These are phyloP conservation scores for Xylaria telfairii DNA, from an alignment of 495 filamentous ascomycete genomes.

Conservation along the genomic window DNA sequence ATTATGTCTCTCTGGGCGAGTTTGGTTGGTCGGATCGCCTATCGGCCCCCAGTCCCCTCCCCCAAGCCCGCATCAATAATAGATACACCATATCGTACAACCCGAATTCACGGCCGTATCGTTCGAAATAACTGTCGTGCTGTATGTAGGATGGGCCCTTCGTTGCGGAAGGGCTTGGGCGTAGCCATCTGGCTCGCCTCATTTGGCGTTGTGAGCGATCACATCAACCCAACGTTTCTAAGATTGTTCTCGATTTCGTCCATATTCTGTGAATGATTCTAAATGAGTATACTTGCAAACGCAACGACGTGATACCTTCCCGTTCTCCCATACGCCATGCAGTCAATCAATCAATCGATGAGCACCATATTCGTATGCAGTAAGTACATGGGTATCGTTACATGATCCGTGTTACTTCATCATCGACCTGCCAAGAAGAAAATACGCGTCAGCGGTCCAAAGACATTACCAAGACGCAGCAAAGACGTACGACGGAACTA, in stretches of 20 bases:
- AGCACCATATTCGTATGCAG: conserved; percentile 27
- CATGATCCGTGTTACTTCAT: conserved; percentile 96
- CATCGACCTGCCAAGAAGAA: conserved; percentile 77
- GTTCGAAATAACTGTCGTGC: neutral
- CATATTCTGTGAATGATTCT: conserved; percentile 41
- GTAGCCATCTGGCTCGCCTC: neutral
- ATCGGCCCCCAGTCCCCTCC: conserved; percentile 2
- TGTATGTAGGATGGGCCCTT: neutral
- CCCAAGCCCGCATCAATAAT: conserved; percentile 10
- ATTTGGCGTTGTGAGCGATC: conserved; percentile 31
- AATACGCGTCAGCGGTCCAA: conserved; percentile 60
- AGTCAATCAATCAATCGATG: conserved; percentile 21
- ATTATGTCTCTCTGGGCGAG: neutral
- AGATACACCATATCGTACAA: neutral
- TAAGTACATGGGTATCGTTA: conserved; percentile 55
- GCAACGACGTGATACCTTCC: conserved; percentile 31
- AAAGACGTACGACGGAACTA: conserved; percentile 3
- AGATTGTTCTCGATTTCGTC: conserved; percentile 44
- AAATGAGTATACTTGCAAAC: conserved; percentile 39
- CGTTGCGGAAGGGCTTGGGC: neutral
- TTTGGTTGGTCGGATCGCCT: conserved; percentile 19
- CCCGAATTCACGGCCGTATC: neutral
- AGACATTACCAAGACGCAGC: conserved; percentile 33
- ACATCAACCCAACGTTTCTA: conserved; percentile 47
- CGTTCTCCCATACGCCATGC: conserved; percentile 26